Conservation (phyloP, 2,329 filamentous ascomycete genomes). For the Plectosphaerella sp. region DNA sequence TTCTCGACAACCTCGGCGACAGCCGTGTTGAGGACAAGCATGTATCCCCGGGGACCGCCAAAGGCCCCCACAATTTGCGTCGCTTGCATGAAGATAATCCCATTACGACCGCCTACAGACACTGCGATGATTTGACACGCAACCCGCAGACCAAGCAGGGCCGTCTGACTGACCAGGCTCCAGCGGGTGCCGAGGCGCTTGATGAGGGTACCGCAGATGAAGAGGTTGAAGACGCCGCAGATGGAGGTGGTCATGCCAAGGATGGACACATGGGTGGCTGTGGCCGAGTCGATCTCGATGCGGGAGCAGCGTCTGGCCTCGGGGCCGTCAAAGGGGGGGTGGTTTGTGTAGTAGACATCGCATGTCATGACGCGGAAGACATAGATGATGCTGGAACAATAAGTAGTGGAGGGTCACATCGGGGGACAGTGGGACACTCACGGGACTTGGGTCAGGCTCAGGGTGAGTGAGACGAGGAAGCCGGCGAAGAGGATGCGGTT, state of each 20-base stretch:
- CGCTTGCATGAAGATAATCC: constrained; percentile 64
- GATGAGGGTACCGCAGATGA: constrained; percentile 62
- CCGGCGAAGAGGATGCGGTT: constrained; percentile 52
- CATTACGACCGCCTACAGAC: constrained; percentile 50
- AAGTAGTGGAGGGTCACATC: not conserved
- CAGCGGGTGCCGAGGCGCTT: constrained; percentile 61
- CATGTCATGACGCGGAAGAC: constrained; percentile 70
- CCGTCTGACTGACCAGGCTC: constrained; percentile 58
- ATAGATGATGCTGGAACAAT: constrained; percentile 44
- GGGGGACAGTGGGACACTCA: constrained; percentile 23
- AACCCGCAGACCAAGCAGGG: constrained; percentile 61
- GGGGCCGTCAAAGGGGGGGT: constrained; percentile 42
- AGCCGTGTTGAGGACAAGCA: constrained; percentile 65
- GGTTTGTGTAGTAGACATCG: constrained; percentile 60
- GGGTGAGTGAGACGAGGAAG: constrained; percentile 52
- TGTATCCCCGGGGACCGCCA: constrained; percentile 65
- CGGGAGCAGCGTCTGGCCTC: constrained; percentile 51
- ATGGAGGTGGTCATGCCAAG: constrained; percentile 64
- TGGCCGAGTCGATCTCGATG: constrained; percentile 59
- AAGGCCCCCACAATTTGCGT: constrained; percentile 65
- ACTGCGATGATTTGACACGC: constrained; percentile 62
- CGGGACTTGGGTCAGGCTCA: constrained; percentile 46
- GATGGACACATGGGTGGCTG: constrained; percentile 59
- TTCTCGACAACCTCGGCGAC: constrained; percentile 61
- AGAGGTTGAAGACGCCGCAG: constrained; percentile 64